Base-by-base conservation (phyloP, 768 basidiomycete species). In the Leccinum subgranulosum region DNA sequence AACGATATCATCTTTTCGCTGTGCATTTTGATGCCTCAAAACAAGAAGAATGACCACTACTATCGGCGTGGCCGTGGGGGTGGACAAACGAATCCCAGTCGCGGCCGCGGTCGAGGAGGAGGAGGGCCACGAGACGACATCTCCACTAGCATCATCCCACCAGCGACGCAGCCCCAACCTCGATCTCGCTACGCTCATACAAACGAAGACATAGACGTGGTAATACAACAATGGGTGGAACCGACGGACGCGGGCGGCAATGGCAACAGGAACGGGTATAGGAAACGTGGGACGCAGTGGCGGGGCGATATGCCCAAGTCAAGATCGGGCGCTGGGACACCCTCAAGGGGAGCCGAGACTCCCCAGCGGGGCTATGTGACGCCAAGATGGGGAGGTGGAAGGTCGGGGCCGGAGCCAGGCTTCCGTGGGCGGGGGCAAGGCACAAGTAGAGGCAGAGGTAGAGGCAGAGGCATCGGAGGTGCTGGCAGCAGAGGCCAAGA, bases 351-450 rank as follows among this genome's bases (percentile, higher is more conserved):
- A 15, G 25, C 14, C 4, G 54, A 63, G 27, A 64, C 57, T 34
- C 60, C 63, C 7, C 36, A 58, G 11, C 48, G 62, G 0, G 59
- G 66, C 11, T 6, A 33, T 34, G 49, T 5, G 14, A 62, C 60
- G 9, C 58, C 64, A 4, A 49, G 53, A 53, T 63, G 66, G 29
- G 36, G 23, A 29, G 56, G 57, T 8, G 34, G 29, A 17, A 50
- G 53, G 4, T 61, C 71, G 1, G 71, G 69, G 6, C 54, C 68
- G 9, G 74, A 71, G 4, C 53, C 69, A 51, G 66, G 69, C 2
- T 41, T 41, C 39, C 51, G 62, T 25, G 68, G 65, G 9, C 51
- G 68, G 17, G 62, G 53, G 5, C n/a, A 58, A 27, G 62, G 62
- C 10, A 7, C 48, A 0, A 1, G 39, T 15, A 8, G 39, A 41